Base-by-base conservation (phyloP, 306 rosid genomes). In the Rubus idaeus region DNA sequence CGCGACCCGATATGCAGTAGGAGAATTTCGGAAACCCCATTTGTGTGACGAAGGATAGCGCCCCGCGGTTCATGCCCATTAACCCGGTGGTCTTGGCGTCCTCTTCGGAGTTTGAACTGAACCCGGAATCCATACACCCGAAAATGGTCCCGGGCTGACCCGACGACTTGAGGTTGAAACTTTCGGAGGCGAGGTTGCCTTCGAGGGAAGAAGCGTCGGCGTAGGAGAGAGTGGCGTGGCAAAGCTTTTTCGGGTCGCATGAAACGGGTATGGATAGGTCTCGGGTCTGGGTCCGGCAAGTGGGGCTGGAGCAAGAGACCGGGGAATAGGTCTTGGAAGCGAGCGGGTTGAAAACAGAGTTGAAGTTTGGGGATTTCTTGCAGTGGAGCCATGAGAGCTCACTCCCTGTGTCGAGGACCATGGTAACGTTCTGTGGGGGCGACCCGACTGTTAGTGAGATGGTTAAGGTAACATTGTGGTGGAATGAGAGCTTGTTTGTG, bases 361-460 rank as follows among this genome's bases (percentile, higher is more conserved):
- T 80, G n/a, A 87, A 41, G 56, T 69, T 75, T 18, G 81, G 90
- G 53, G 81, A 5, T 68, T 87, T 89, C 64, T 86, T 87, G 71
- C 97, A 91, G 75, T 87, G 96, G 13, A 91, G 89, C 98, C 98
- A 89, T 0, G 97, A 88, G 83, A 93, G 98, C 55, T 93, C 97
- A 44, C 98, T 93, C 14, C 98, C 96, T 49, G 98, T 93, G 84
- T 93, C 97, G 45, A 93, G 97, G 80, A 93, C 97, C 98, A 88
- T 91, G 78, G 93, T 88, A n/a, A 91, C 93, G 3, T n/a, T 80
- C 85, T 93, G 98, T 45, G 98, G 98, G 62, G 98, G 97, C 20
- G 93, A 78, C 10, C 97, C 98, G 1, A 89, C 83, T 7, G 91
- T 83, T 6, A 93, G 85, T 5, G 93, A 86, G 40, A 88, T 90